phyloP scores from a whole-genome alignment of 2,329 filamentous ascomycete genomes.

The Fusarium aywerte region DNA sequence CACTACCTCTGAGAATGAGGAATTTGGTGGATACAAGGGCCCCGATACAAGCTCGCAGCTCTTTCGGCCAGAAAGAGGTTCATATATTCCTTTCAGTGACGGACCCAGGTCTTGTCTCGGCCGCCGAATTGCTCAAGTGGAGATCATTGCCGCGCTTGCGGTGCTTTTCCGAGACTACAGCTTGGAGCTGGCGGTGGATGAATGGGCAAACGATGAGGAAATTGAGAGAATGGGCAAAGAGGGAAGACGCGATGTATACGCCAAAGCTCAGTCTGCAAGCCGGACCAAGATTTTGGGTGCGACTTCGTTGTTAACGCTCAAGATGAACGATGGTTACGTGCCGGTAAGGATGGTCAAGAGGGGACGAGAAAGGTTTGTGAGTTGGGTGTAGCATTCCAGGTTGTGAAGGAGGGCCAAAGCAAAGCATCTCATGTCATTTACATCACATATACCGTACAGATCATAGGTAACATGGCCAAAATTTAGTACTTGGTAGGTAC shows the following conservation, averaged over 20 bases:
- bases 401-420: too few relatives aligned
- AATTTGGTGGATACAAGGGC: conserved; percentile 69
- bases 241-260: conserved; percentile 66
- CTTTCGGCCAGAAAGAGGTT: conserved; percentile 67
- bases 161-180: conserved; percentile 69
- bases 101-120: conserved; percentile 68
- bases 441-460: background rate
- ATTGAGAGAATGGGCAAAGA: conserved; percentile 60
- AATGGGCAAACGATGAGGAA: conserved; percentile 65
- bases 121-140: conserved; percentile 68
- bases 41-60: conserved; percentile 70
- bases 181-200: conserved; percentile 75
- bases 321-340: conserved; percentile 71
- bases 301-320: conserved; percentile 75
- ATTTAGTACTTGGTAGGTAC: too few relatives aligned
- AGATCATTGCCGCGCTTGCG: conserved; percentile 66
- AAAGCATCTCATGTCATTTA: background rate
- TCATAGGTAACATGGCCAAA: background rate
- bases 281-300: conserved; percentile 64
- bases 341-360: conserved; percentile 75
- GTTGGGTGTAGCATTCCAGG: conserved; percentile 41
- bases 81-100: conserved; percentile 69
- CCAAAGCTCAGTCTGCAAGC: conserved; percentile 67
- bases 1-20: conserved; percentile 54
- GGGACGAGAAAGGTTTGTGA: conserved; percentile 75